Evolutionary conservation across 805 yeast species (phyloP).

Genomic region (Schwanniomyces polymorphus): DNA sequence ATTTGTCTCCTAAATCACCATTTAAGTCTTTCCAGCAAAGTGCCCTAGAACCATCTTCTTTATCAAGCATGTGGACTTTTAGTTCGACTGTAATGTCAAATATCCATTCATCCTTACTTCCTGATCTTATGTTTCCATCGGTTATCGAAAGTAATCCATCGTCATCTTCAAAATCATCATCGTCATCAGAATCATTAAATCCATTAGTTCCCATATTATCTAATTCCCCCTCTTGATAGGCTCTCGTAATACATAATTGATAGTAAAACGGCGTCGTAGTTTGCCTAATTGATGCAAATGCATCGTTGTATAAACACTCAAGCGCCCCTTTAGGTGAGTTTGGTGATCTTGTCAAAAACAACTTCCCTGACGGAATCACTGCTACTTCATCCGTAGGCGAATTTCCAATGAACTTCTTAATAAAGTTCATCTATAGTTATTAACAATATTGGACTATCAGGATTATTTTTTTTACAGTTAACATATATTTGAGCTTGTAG

Average conservation of each 20-base stretch:
- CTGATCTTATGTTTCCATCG: constrained; percentile 23
- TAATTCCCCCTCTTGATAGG: constrained; percentile 67
- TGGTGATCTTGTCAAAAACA: constrained; percentile 71
- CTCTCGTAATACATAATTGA: constrained; percentile 69
- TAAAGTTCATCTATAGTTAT: constrained; percentile 58
- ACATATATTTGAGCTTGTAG: neutral
- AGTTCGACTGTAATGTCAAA: constrained; percentile 66
- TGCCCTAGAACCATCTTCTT: constrained; percentile 53
- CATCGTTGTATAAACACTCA: constrained; percentile 82
- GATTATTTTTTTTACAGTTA: neutral
- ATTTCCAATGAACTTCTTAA: constrained; percentile 61
- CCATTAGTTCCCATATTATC: constrained; percentile 38
- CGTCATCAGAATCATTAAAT: constrained; percentile 44
- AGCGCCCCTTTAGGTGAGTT: constrained; percentile 83
- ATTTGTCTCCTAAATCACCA: constrained; percentile 85
- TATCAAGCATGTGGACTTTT: constrained; percentile 51
- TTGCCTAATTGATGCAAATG: constrained; percentile 68
- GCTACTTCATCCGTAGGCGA: constrained; percentile 61
- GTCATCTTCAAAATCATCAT: constrained; percentile 25
- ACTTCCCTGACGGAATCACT: constrained; percentile 75
- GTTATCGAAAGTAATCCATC: constrained; percentile 19
- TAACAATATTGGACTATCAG: neutral
- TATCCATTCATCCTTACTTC: constrained; percentile 62
- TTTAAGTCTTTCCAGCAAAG: constrained; percentile 79
- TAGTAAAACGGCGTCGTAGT: constrained; percentile 66